Conservation (phyloP, 306 rosid species). For the Gillenia trifoliata region DNA sequence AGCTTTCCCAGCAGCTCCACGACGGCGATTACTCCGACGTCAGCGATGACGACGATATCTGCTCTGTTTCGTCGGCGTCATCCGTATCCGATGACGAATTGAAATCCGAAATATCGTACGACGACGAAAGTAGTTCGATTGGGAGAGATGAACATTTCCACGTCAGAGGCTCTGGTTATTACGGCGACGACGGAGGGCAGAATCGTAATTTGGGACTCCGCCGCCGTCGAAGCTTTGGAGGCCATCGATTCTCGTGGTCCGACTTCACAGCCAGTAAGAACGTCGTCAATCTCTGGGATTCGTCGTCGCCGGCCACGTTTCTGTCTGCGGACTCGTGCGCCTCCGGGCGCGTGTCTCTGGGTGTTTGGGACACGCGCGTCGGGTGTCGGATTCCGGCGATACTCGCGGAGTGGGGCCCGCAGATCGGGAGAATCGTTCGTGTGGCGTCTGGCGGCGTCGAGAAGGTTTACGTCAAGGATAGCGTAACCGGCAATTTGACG, state of each 20-base stretch:
- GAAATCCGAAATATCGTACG: conserved; percentile 17
- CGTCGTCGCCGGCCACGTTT: conserved; percentile 29
- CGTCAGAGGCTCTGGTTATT: conserved; percentile 31
- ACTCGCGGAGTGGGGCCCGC: conserved; percentile 57
- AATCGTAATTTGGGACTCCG: conserved; percentile 10
- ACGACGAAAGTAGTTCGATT: not conserved
- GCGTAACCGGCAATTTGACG: conserved; percentile 28
- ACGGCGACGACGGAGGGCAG: conserved; percentile 16
- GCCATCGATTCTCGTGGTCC: conserved; percentile 47
- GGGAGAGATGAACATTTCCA: conserved; percentile 31
- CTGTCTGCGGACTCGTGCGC: conserved; percentile 21
- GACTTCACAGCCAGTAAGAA: conserved; percentile 51
- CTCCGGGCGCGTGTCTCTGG: conserved; percentile 24
- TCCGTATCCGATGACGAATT: conserved; percentile 18
- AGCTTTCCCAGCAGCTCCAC: conserved; percentile 8
- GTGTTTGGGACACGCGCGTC: conserved; percentile 62
- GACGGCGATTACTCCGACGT: conserved; percentile 25
- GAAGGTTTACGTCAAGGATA: conserved; percentile 44
- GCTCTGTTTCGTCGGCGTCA: conserved; percentile 17
- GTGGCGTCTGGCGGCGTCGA: conserved; percentile 32
- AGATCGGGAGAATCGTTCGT: conserved; percentile 33
- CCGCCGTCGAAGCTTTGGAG: conserved; percentile 40
- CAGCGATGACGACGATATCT: conserved; percentile 32
- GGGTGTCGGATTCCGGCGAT: conserved; percentile 49
- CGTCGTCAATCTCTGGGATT: conserved; percentile 84